phyloP scores from a whole-genome alignment of 169 alveolate genomes.

The Plasmodium coatneyi region DNA sequence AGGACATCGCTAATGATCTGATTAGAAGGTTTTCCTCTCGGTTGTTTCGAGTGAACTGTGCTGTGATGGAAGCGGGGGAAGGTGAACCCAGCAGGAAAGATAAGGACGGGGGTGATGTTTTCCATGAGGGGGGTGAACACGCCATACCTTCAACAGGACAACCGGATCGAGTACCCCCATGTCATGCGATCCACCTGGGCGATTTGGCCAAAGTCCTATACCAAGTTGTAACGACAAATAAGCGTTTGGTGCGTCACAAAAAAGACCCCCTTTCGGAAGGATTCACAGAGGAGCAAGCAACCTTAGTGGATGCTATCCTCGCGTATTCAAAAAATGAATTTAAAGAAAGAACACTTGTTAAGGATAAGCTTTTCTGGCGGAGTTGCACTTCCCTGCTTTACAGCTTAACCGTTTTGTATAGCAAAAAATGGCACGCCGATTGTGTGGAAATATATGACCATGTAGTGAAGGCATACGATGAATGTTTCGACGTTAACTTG shows the following conservation, averaged over 20 bases:
- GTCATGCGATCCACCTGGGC: background rate
- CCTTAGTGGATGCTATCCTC: constrained; percentile 1
- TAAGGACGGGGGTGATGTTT: background rate
- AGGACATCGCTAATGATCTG: background rate
- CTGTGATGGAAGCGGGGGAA: background rate
- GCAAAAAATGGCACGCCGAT: background rate
- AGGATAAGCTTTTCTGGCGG: background rate
- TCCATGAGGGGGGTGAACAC: background rate
- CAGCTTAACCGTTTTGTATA: constrained; percentile 27
- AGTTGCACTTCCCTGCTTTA: constrained; percentile 18
- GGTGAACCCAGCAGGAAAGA: background rate
- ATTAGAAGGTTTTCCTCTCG: constrained; percentile 2
- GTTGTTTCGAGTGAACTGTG: background rate
- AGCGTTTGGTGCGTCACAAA: background rate
- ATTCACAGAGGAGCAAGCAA: background rate
- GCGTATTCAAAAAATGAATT: constrained; percentile 1
- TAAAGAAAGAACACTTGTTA: background rate
- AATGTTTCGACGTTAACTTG: background rate
- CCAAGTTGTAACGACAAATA: background rate
- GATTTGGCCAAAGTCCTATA: constrained; percentile 18
- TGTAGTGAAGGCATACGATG: background rate
- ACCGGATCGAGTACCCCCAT: background rate
- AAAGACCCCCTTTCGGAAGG: background rate
- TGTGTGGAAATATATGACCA: constrained; percentile 10
- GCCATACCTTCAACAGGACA: background rate